These are phyloP conservation scores for Angophora floribunda DNA, from an alignment of 345 rosid species.

Conservation along the genomic window DNA sequence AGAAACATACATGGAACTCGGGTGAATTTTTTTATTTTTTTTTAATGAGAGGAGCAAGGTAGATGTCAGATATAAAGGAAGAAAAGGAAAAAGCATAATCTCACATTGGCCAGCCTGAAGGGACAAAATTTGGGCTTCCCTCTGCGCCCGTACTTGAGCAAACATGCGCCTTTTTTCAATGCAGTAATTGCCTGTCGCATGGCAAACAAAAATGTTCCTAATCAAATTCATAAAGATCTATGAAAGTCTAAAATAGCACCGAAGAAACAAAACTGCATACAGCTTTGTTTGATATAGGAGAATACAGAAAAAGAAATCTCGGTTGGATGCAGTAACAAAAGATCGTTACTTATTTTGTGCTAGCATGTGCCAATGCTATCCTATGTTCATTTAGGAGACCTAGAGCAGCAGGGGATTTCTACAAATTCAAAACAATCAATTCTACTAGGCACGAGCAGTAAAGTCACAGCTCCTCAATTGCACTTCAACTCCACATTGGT, in stretches of 20 bases:
- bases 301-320: neutral
- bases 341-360: neutral
- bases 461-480: neutral
- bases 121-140: conserved; percentile 85
- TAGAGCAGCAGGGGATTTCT: neutral
- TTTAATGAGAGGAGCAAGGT: neutral
- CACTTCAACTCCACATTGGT: neutral
- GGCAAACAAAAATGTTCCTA: neutral
- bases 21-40: neutral
- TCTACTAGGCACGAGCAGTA: neutral
- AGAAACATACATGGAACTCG: neutral
- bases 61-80: neutral
- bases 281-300: neutral
- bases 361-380: neutral
- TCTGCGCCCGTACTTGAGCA: conserved; percentile 77
- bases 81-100: neutral
- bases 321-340: neutral
- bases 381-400: neutral
- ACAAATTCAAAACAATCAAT: neutral
- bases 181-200: conserved; percentile 62
- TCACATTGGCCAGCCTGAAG: conserved; percentile 69
- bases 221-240: neutral
- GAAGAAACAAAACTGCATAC: neutral
- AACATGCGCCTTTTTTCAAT: conserved; percentile 62
- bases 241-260: neutral